These are phyloP conservation scores for Nannizziopsis barbatae DNA, from an alignment of 2,329 filamentous ascomycete species.

Conservation along the genomic window DNA sequence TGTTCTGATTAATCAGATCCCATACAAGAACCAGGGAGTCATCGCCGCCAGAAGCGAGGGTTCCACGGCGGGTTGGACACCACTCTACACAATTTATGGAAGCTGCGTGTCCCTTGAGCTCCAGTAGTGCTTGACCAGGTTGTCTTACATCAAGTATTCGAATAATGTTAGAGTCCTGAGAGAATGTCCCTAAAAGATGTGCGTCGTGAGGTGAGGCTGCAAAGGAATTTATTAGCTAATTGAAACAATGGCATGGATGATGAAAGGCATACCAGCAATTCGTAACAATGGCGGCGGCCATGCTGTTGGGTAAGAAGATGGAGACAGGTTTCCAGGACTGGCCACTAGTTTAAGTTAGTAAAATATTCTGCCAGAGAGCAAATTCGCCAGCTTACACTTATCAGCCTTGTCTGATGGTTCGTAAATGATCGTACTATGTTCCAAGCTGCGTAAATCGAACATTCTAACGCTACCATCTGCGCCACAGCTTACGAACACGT, in stretches of 20 bases:
- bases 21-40: slow-evolving; percentile 86
- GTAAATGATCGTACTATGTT: slow-evolving; percentile 98
- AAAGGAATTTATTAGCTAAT: slow-evolving; percentile 11
- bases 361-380: background rate
- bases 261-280: slow-evolving; percentile 31
- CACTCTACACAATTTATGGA: slow-evolving; percentile 90
- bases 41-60: slow-evolving; percentile 82
- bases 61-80: slow-evolving; percentile 76
- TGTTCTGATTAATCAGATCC: slow-evolving; percentile 68
- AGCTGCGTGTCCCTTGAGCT: slow-evolving; percentile 78
- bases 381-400: slow-evolving; percentile 41
- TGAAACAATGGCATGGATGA: background rate
- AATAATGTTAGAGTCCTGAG: slow-evolving; percentile 81
- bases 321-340: slow-evolving; percentile 49
- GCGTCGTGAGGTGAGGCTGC: slow-evolving; percentile 84
- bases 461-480: slow-evolving; percentile 96
- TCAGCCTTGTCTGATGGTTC: slow-evolving; percentile 81
- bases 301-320: slow-evolving; percentile 38
- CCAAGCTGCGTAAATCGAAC: slow-evolving; percentile 92
- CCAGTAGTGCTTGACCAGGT: slow-evolving; percentile 85
- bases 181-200: slow-evolving; percentile 93
- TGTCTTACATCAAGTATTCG: slow-evolving; percentile 93
- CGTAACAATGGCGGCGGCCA: slow-evolving; percentile 50
- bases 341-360: slow-evolving; percentile 27
- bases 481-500: slow-evolving; percentile 95